Percentiles rank a stretch among this genome's conserved stretches.
phyloP scores from a whole-genome alignment of 352 stramenopile genomes.

The Globisporangium perplexum region DNA sequence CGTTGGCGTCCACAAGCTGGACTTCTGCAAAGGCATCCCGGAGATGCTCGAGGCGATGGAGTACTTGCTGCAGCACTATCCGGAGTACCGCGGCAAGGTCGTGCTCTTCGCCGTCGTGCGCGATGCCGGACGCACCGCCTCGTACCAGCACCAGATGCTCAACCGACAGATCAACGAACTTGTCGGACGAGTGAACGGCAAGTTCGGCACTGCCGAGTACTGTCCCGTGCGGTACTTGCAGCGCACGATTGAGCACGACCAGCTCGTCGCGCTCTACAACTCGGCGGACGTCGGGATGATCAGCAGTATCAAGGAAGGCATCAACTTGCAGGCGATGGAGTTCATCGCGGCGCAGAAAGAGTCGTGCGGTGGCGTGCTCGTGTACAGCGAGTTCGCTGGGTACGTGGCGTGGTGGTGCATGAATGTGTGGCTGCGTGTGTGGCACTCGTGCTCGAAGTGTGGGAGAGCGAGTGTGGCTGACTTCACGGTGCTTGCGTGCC shows the following conservation, averaged over 20 bases:
- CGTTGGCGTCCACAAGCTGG: constrained; percentile 72
- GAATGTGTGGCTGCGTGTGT: constrained; percentile 1
- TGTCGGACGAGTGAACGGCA: constrained; percentile 84
- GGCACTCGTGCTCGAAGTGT: too few species aligned
- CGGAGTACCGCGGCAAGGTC: constrained; percentile 91
- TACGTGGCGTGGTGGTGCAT: constrained; percentile 9
- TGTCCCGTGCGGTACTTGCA: constrained; percentile 87
- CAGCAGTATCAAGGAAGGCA: constrained; percentile 88
- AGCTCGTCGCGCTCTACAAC: constrained; percentile 89
- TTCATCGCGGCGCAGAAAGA: constrained; percentile 86
- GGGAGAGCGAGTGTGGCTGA: not conserved
- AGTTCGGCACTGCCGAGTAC: constrained; percentile 85
- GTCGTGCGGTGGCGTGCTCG: constrained; percentile 79
- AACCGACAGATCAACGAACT: constrained; percentile 88
- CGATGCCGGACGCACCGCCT: constrained; percentile 54
- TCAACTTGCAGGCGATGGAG: constrained; percentile 90
- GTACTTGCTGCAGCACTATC: constrained; percentile 84
- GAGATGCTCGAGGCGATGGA: constrained; percentile 89
- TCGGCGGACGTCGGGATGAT: constrained; percentile 84
- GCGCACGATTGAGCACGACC: constrained; percentile 77
- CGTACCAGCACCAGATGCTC: constrained; percentile 73
- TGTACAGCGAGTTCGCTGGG: constrained; percentile 90
- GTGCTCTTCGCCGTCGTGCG: constrained; percentile 93
- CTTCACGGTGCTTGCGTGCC: constrained; percentile 12
- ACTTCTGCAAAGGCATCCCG: constrained; percentile 84